Percentiles rank a stretch among this genome's conserved stretches.
Conservation (phyloP, 1,139 yeast genomes). For the Candida glucosophila region DNA sequence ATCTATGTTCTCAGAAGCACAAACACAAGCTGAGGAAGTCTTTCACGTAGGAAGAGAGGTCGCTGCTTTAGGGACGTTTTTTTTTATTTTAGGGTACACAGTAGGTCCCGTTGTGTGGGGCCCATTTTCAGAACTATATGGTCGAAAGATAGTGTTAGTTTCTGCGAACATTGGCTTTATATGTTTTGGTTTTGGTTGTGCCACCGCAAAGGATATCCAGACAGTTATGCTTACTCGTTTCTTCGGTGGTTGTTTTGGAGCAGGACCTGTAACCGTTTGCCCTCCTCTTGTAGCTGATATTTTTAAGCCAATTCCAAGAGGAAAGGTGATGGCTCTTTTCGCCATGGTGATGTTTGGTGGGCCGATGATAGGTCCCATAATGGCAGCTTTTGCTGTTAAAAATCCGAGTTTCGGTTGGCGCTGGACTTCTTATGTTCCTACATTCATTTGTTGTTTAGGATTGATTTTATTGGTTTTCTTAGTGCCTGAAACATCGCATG, state of each 20-base stretch:
- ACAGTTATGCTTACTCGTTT: slow-evolving; percentile 66
- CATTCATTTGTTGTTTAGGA: slow-evolving; percentile 30
- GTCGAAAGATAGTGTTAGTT: slow-evolving; percentile 53
- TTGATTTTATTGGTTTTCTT: slow-evolving; percentile 17
- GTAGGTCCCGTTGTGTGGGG: slow-evolving; percentile 78
- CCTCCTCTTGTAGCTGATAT: slow-evolving; percentile 74
- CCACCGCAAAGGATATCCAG: slow-evolving; percentile 65
- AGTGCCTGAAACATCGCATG: slow-evolving; percentile 36
- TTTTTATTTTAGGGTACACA: slow-evolving; percentile 75
- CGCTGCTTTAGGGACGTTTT: slow-evolving; percentile 56
- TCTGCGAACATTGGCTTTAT: slow-evolving; percentile 47
- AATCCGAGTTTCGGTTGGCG: slow-evolving; percentile 34
- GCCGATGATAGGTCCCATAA: slow-evolving; percentile 68
- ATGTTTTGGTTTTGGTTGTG: slow-evolving; percentile 60
- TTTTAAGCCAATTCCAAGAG: slow-evolving; percentile 52
- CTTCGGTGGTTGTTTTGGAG: slow-evolving; percentile 68
- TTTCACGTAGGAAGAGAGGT: slow-evolving; percentile 48
- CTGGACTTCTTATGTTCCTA: slow-evolving; percentile 43
- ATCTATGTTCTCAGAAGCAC: slow-evolving; percentile 52
- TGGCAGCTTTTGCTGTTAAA: slow-evolving; percentile 17
- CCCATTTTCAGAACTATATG: slow-evolving; percentile 68
- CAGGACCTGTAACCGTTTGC: slow-evolving; percentile 73
- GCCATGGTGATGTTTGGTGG: slow-evolving; percentile 61
- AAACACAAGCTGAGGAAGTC: slow-evolving; percentile 26
- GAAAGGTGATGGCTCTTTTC: slow-evolving; percentile 43